These are phyloP conservation scores for Carallia brachiata DNA, from an alignment of 345 rosid species.

Conservation along the genomic window DNA sequence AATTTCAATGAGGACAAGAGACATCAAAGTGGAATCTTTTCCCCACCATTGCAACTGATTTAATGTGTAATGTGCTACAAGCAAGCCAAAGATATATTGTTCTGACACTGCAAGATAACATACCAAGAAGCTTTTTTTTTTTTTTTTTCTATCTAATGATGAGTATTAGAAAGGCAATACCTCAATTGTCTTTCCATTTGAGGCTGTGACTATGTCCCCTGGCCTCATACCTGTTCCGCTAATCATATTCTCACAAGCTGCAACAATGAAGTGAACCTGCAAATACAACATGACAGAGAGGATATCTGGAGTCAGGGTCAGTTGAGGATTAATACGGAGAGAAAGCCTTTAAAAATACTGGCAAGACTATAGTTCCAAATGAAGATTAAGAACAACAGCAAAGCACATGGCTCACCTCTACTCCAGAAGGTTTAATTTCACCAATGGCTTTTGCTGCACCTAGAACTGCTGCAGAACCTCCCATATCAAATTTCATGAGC, in stretches of 20 bases:
- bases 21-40: not conserved
- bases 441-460: conserved; percentile 97
- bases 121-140: not conserved
- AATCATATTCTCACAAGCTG: conserved; percentile 99
- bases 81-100: not conserved
- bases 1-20: no score
- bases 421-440: conserved; percentile 87
- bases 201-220: conserved; percentile 91
- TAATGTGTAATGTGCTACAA: not conserved
- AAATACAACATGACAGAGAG: conserved; percentile 1
- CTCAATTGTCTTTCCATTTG: conserved; percentile 97
- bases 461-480: conserved; percentile 92
- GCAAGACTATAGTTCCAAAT: not conserved
- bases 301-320: not conserved
- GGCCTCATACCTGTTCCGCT: conserved; percentile 99
- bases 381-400: not conserved
- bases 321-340: not conserved
- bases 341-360: not conserved
- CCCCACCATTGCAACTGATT: not conserved
- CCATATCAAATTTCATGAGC: conserved; percentile 93
- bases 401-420: conserved; percentile 56
- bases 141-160: not conserved
- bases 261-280: conserved; percentile 89
- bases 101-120: not conserved
- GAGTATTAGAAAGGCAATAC: conserved; percentile 25